These are phyloP conservation scores for Yarrowia hollandica DNA, from an alignment of 805 yeast genomes.

Conservation along the genomic window DNA sequence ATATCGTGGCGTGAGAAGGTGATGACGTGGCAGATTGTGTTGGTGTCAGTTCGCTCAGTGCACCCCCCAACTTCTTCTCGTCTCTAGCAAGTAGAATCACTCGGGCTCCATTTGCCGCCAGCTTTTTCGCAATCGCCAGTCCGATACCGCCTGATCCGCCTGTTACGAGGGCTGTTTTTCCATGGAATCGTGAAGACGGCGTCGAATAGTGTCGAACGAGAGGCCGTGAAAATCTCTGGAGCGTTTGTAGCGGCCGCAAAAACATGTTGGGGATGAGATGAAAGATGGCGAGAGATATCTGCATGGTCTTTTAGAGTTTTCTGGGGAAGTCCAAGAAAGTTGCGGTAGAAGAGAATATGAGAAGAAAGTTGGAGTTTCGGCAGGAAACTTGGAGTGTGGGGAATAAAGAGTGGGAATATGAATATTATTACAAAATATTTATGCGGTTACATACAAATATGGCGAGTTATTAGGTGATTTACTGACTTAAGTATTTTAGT, in stretches of 20 bases:
- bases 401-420: too few species aligned
- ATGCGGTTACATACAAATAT: too few species aligned
- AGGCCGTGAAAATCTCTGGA: neutral
- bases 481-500: too few species aligned
- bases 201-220: conserved; percentile 4
- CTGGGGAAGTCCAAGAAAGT: too few species aligned
- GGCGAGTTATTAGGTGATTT: too few species aligned
- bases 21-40: neutral
- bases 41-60: neutral
- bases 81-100: conserved; percentile 56
- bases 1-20: neutral
- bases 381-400: too few species aligned
- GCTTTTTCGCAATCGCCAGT: conserved; percentile 50
- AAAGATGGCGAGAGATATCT: neutral
- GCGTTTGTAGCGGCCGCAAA: neutral
- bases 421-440: too few species aligned
- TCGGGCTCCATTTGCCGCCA: conserved; percentile 55
- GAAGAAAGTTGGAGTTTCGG: too few species aligned
- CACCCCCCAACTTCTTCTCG: conserved; percentile 40
- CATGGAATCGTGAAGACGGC: neutral
- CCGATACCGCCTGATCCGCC: conserved; percentile 78
- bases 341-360: too few species aligned
- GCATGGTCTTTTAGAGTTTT: neutral
- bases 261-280: neutral
- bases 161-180: conserved; percentile 45